These are phyloP conservation scores for Podila verticillata DNA, from an alignment of 192 early-diverging fungal species.

Conservation along the genomic window DNA sequence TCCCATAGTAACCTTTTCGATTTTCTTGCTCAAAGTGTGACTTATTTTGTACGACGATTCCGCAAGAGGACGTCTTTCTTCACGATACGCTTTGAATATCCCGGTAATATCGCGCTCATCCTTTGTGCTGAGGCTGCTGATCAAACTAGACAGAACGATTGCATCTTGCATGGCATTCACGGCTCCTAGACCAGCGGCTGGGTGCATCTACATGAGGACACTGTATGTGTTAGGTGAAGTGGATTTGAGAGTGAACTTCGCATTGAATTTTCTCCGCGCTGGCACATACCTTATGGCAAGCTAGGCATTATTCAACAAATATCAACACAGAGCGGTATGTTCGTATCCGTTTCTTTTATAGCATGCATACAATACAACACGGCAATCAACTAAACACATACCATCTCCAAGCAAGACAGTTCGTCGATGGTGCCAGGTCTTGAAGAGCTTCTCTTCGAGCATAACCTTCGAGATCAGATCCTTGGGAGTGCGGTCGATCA, in stretches of 20 bases:
- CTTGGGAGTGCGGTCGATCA: neutral
- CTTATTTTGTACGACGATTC: slow-evolving; percentile 31
- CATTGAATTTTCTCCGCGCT: too few relatives aligned
- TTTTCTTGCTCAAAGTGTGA: slow-evolving; percentile 12
- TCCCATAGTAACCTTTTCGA: neutral
- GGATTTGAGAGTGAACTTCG: neutral
- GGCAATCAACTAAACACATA: too few relatives aligned
- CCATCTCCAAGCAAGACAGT: neutral
- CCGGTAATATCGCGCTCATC: neutral
- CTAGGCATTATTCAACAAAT: neutral
- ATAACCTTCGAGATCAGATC: neutral
- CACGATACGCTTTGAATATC: slow-evolving; percentile 12
- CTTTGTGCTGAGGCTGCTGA: slow-evolving; percentile 12
- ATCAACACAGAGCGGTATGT: neutral
- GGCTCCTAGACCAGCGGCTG: slow-evolving; percentile 34
- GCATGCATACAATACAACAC: too few relatives aligned
- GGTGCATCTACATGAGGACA: slow-evolving; percentile 20
- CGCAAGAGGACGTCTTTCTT: slow-evolving; percentile 17
- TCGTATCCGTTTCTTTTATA: neutral
- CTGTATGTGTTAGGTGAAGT: neutral
- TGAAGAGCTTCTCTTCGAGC: slow-evolving; percentile 29
- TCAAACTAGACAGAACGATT: slow-evolving; percentile 24
- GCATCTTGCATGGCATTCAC: slow-evolving; percentile 46
- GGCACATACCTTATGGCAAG: slow-evolving; percentile 38
- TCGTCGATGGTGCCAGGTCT: neutral